Conservation (phyloP, 2,329 filamentous ascomycete species). For the Graphilbum ipis-grandicollis region DNA sequence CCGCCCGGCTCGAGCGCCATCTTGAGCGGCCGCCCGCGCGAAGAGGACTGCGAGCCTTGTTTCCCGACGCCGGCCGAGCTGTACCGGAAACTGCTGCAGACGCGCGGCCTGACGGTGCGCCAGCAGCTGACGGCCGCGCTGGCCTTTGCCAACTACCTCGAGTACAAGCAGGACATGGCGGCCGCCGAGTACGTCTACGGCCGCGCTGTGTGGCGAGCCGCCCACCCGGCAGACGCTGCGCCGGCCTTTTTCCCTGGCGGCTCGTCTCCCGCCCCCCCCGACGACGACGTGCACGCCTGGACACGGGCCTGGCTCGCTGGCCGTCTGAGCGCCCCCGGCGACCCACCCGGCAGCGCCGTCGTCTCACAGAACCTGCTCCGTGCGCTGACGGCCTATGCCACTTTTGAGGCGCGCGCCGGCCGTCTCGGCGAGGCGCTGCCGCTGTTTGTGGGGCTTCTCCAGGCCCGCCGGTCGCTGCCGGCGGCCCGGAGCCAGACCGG, state of each 20-base stretch:
- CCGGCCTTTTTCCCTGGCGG: neutral
- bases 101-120: slow-evolving; percentile 57
- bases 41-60: slow-evolving; percentile 57
- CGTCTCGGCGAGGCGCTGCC: slow-evolving; percentile 56
- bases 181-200: slow-evolving; percentile 6
- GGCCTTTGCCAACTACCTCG: slow-evolving; percentile 70
- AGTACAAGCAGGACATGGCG: slow-evolving; percentile 42
- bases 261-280: neutral
- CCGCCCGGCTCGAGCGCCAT: slow-evolving; percentile 47
- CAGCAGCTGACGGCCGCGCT: slow-evolving; percentile 71
- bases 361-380: slow-evolving; percentile 53
- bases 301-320: slow-evolving; percentile 4
- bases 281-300: slow-evolving; percentile 2
- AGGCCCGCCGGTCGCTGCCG: slow-evolving; percentile 50
- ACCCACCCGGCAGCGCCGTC: slow-evolving; percentile 18
- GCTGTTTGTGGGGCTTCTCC: slow-evolving; percentile 70
- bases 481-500: slow-evolving; percentile 13
- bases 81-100: slow-evolving; percentile 70
- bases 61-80: slow-evolving; percentile 56
- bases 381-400: slow-evolving; percentile 60
- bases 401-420: slow-evolving; percentile 55
- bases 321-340: slow-evolving; percentile 20
- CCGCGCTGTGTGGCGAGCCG: slow-evolving; percentile 4
- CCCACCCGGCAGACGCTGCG: neutral
- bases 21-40: slow-evolving; percentile 48